Conservation (phyloP, 2,329 filamentous ascomycete genomes). For the Aspergillus sp. region DNA sequence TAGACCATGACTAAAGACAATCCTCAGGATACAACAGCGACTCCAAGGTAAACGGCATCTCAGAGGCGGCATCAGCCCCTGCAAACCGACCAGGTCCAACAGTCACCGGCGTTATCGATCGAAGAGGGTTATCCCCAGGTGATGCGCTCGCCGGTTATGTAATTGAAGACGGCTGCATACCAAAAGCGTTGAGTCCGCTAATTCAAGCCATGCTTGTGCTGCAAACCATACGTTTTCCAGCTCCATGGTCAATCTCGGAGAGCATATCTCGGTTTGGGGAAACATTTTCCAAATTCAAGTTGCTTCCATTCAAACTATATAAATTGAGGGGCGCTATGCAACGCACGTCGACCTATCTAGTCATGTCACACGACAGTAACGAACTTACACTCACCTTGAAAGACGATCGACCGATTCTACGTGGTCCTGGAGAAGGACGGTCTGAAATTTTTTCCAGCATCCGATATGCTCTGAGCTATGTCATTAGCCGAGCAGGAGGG, state of each 20-base stretch:
- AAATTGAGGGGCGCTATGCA: not conserved
- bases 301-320: not conserved
- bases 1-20: conserved; percentile 27
- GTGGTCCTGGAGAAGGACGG: not conserved
- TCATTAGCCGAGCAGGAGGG: not conserved
- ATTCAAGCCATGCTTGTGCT: conserved; percentile 12
- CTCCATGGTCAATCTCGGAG: no score
- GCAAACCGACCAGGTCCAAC: conserved; percentile 15
- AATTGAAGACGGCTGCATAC: conserved; percentile 23
- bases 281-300: not conserved
- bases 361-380: conserved; percentile 8
- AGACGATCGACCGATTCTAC: not conserved
- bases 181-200: conserved; percentile 16
- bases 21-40: not conserved
- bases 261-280: not conserved
- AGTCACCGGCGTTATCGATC: conserved; percentile 21
- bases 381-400: not conserved
- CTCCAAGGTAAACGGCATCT: conserved; percentile 27
- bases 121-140: not conserved
- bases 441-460: not conserved
- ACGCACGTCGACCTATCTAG: not conserved
- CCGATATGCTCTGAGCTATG: not conserved
- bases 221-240: conserved; percentile 8
- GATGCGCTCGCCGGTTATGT: conserved; percentile 17
- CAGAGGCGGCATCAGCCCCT: not conserved